These are phyloP conservation scores for Fraxinus angustifolia DNA, from an alignment of 305 asterid genomes.

Conservation along the genomic window DNA sequence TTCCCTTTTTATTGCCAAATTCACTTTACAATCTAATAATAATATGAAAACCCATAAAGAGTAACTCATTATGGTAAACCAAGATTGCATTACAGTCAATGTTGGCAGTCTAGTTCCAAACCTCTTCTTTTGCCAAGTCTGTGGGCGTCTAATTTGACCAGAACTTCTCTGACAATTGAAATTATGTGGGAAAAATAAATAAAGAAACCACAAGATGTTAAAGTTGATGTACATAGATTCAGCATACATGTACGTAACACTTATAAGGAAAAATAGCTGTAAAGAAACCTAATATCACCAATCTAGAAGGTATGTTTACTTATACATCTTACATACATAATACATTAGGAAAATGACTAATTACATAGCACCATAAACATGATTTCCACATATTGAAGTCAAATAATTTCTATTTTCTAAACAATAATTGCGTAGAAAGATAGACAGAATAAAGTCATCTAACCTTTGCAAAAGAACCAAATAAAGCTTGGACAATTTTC, in stretches of 20 bases:
- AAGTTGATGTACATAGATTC: neutral
- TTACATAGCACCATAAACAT: neutral
- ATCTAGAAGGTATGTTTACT: neutral
- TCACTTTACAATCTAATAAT: neutral
- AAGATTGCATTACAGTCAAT: neutral
- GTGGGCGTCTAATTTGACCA: slow-evolving; percentile 60
- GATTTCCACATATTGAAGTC: neutral
- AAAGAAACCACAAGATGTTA: neutral
- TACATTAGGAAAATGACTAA: neutral
- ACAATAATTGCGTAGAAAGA: neutral
- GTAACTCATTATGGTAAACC: neutral
- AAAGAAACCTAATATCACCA: neutral
- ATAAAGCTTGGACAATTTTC: neutral
- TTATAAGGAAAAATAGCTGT: neutral
- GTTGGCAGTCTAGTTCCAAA: slow-evolving; percentile 23
- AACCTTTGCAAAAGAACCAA: neutral
- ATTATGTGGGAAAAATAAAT: slow-evolving; percentile 20
- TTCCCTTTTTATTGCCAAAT: neutral
- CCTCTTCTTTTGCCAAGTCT: slow-evolving; percentile 87
- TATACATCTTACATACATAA: neutral
- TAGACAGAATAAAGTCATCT: neutral
- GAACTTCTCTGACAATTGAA: slow-evolving; percentile 33
- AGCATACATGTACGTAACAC: neutral
- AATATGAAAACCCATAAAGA: too few relatives aligned
- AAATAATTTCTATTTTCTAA: neutral